Evolutionary conservation across 2,329 filamentous ascomycete genomes (phyloP).

Genomic region (Aspergillus pseudotamarii): DNA sequence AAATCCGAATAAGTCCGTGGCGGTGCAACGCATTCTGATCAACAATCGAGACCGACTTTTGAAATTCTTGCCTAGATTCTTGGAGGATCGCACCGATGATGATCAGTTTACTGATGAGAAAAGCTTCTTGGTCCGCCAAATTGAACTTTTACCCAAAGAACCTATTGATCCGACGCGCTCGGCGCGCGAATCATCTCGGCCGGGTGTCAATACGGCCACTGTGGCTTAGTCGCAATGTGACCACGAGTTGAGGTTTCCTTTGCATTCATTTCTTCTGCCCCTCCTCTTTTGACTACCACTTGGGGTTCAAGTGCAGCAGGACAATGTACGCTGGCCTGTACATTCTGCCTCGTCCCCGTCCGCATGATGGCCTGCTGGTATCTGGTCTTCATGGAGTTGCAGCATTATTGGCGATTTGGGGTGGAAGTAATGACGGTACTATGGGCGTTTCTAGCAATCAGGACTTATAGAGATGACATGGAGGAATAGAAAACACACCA

Average conservation of each 20-base stretch:
- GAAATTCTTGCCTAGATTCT: slow-evolving; percentile 84
- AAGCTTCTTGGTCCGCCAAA: slow-evolving; percentile 95
- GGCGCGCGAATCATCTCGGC: slow-evolving; percentile 28
- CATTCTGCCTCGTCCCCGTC: slow-evolving; percentile 17
- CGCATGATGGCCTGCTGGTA: slow-evolving; percentile 30
- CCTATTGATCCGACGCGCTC: slow-evolving; percentile 41
- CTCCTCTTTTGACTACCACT: slow-evolving; percentile 6
- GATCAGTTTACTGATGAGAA: slow-evolving; percentile 99
- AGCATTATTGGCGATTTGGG: slow-evolving; percentile 12
- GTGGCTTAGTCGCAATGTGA: slow-evolving; percentile 26
- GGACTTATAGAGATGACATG: slow-evolving; percentile 2
- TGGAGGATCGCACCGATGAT: slow-evolving; percentile 93
- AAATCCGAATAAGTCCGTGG: slow-evolving; percentile 96
- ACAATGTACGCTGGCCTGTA: slow-evolving; percentile 11
- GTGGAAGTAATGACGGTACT: slow-evolving; percentile 8
- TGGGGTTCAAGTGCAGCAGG: slow-evolving; percentile 9
- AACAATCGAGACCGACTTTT: slow-evolving; percentile 94
- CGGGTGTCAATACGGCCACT: slow-evolving; percentile 32
- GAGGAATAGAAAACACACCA: background rate
- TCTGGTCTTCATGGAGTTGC: slow-evolving; percentile 24
- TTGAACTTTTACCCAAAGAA: slow-evolving; percentile 56
- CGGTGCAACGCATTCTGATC: slow-evolving; percentile 91
- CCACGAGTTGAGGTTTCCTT: background rate
- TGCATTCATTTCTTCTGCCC: slow-evolving; percentile 2
- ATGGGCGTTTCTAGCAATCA: slow-evolving; percentile 1